Conservation (phyloP, 2,329 filamentous ascomycete genomes). For the Elsinoe necatrix region DNA sequence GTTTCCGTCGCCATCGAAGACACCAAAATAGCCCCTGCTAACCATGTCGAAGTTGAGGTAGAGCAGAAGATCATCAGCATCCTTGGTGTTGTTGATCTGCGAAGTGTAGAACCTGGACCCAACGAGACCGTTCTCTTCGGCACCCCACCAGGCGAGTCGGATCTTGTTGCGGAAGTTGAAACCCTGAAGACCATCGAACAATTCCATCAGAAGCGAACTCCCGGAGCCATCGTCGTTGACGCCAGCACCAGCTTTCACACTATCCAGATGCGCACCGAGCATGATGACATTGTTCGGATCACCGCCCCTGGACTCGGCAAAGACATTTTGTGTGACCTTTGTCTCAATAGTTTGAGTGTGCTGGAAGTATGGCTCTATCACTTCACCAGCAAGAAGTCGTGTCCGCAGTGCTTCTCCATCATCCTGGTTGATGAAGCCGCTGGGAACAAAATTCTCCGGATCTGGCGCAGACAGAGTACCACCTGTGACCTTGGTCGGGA, state of each 20-base stretch:
- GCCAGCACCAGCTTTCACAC: constrained; percentile 31
- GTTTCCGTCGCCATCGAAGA: constrained; percentile 7
- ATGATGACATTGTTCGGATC: constrained; percentile 30
- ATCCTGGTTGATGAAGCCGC: constrained; percentile 9
- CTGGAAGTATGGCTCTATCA: constrained; percentile 10
- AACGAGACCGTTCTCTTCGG: constrained; percentile 32
- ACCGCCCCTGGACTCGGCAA: constrained; percentile 31
- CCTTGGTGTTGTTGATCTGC: constrained; percentile 21
- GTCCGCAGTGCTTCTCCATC: constrained; percentile 1
- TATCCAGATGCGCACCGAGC: constrained; percentile 33
- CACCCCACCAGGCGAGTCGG: constrained; percentile 34
- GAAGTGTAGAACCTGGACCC: constrained; percentile 31
- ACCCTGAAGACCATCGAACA: constrained; percentile 28
- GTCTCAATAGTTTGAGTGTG: constrained; percentile 10
- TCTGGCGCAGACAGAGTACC: constrained; percentile 2
- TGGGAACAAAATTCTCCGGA: constrained; percentile 4
- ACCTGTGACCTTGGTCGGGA: constrained; percentile 5
- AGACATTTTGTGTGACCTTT: constrained; percentile 25
- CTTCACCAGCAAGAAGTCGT: not conserved
- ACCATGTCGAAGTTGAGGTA: constrained; percentile 38
- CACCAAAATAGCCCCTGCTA: not conserved
- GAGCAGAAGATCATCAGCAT: constrained; percentile 29
- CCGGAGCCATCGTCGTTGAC: constrained; percentile 37
- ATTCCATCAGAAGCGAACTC: constrained; percentile 30
- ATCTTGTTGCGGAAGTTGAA: constrained; percentile 34